Conservation (phyloP, 208 protist genomes). For the Ichthyophonus hoferi region DNA sequence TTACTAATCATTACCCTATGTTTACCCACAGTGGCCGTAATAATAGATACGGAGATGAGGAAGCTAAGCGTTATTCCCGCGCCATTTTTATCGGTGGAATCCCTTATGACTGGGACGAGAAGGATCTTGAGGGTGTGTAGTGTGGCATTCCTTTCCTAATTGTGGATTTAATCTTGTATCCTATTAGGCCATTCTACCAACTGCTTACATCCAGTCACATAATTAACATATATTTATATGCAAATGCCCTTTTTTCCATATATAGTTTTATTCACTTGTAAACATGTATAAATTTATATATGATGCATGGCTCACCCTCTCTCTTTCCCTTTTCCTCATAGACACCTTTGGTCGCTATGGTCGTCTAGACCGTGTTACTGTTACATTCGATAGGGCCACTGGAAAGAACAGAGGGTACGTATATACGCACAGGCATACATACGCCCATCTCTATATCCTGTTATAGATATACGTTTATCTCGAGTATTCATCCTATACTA, state of each 20-base stretch:
- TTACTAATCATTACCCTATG: not conserved
- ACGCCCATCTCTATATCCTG: too few species aligned
- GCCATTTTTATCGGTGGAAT: slow-evolving; percentile 10
- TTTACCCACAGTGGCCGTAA: not conserved
- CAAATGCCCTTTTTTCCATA: too few species aligned
- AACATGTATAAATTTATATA: too few species aligned
- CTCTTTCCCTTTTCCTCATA: not conserved
- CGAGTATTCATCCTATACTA: too few species aligned
- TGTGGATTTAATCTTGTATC: too few species aligned
- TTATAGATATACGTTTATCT: too few species aligned
- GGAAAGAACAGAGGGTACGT: slow-evolving; percentile 12
- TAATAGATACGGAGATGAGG: not conserved
- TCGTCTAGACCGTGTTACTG: not conserved
- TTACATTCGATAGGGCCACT: not conserved
- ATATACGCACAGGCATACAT: too few species aligned
- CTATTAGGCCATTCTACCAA: too few species aligned
- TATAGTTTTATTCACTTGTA: too few species aligned
- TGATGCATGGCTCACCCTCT: not conserved
- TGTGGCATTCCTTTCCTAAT: too few species aligned
- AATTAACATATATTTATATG: too few species aligned
- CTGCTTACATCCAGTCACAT: too few species aligned
- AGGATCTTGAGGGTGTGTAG: slow-evolving; percentile 17
- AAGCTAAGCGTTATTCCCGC: not conserved
- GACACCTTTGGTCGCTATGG: slow-evolving; percentile 7
- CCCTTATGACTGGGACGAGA: slow-evolving; percentile 10